phyloP scores from a whole-genome alignment of 2,329 filamentous ascomycete genomes.

The Colletotrichum tabaci region DNA sequence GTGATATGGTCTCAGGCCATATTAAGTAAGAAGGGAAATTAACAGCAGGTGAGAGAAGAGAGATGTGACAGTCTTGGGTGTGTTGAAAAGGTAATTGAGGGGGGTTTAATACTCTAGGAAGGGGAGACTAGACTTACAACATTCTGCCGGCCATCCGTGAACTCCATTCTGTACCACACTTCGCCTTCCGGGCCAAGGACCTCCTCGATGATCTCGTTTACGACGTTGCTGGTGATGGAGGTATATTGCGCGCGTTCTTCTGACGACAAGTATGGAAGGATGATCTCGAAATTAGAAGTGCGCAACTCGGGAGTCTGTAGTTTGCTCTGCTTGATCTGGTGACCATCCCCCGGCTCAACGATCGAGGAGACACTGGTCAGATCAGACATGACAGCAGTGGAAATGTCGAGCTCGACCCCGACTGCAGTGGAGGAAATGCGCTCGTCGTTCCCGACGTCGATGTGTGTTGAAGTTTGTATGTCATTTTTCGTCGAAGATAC shows the following conservation, averaged over 20 bases:
- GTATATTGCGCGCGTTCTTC: slow-evolving; percentile 51
- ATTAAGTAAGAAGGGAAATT: not conserved
- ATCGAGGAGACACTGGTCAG: not conserved
- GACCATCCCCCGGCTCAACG: not conserved
- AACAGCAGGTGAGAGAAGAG: not conserved
- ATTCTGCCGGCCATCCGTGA: slow-evolving; percentile 62
- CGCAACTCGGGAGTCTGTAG: not conserved
- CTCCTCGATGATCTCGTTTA: slow-evolving; percentile 56
- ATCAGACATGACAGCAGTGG: not conserved
- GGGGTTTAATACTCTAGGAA: not conserved
- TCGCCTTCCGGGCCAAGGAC: slow-evolving; percentile 47
- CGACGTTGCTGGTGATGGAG: slow-evolving; percentile 52
- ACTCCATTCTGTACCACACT: slow-evolving; percentile 57
- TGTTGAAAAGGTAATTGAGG: too few relatives aligned
- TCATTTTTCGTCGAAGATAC: not conserved
- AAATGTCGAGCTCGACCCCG: too few relatives aligned
- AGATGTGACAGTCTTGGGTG: too few relatives aligned
- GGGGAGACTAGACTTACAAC: slow-evolving; percentile 55
- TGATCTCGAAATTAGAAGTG: slow-evolving; percentile 48
- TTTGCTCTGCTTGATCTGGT: not conserved
- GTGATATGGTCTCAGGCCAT: too few relatives aligned
- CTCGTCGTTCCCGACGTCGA: not conserved
- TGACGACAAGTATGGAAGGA: slow-evolving; percentile 48
- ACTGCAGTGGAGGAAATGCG: not conserved
- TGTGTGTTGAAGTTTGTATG: not conserved